Evolutionary conservation across 108 stramenopile genomes (phyloP).

Genomic region (Cyclostephanos tholiformis): DNA sequence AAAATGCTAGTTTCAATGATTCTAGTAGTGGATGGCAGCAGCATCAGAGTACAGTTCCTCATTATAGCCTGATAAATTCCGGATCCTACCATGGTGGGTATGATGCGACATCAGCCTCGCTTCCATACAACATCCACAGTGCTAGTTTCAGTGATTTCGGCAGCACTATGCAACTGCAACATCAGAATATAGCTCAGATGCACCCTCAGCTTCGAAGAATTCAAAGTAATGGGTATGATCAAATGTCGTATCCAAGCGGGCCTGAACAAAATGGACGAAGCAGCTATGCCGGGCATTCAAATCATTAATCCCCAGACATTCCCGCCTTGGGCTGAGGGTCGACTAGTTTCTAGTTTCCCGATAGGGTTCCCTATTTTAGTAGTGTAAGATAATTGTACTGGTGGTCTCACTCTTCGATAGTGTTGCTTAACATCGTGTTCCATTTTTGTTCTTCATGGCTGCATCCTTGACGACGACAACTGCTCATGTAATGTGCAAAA

Average conservation of each 20-base stretch:
- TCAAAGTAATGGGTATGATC: neutral
- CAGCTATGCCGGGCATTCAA: neutral
- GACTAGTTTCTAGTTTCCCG: too few species aligned
- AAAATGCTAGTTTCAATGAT: constrained; percentile 19
- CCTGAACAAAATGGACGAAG: neutral
- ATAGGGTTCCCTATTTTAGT: neutral
- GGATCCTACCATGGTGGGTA: neutral
- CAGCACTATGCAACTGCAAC: constrained; percentile 3
- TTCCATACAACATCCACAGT: constrained; percentile 6
- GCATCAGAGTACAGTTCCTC: constrained; percentile 3
- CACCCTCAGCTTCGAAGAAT: neutral
- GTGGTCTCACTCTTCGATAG: too few species aligned
- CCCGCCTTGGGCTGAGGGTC: too few species aligned
- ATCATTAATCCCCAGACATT: neutral
- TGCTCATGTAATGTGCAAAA: too few species aligned
- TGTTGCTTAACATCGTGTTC: too few species aligned
- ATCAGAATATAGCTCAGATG: constrained; percentile 7
- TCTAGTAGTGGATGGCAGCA: neutral
- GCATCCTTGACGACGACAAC: too few species aligned
- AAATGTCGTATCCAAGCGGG: neutral
- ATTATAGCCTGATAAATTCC: neutral
- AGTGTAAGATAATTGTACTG: constrained; percentile 4
- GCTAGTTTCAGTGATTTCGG: constrained; percentile 12
- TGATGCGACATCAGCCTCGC: neutral
- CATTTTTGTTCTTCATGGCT: too few species aligned